Conservation (phyloP, 2,329 filamentous ascomycete genomes). For the Didymellaceae sp. region DNA sequence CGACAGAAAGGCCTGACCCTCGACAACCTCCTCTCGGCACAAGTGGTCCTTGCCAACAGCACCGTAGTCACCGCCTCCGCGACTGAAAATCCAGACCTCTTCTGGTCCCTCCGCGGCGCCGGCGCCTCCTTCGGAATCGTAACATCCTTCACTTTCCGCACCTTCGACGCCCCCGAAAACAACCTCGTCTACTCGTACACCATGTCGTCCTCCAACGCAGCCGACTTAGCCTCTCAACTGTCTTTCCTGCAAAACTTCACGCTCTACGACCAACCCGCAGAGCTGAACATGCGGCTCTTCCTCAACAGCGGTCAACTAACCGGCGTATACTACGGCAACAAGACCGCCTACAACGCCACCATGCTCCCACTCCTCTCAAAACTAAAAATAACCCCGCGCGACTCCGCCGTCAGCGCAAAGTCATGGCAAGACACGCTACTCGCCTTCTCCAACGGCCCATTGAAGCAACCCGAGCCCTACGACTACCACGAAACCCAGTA, state of each 20-base stretch:
- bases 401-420: background rate
- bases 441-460: background rate
- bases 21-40: background rate
- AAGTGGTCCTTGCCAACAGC: background rate
- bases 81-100: conserved; percentile 46
- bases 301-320: background rate
- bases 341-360: background rate
- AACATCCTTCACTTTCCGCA: conserved; percentile 40
- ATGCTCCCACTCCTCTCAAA: background rate
- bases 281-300: background rate
- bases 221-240: background rate
- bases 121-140: conserved; percentile 51
- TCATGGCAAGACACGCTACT: background rate
- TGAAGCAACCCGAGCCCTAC: background rate
- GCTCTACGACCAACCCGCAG: background rate
- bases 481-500: background rate
- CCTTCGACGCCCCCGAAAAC: background rate
- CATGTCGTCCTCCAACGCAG: background rate
- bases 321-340: background rate
- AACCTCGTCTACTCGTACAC: background rate
- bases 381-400: background rate
- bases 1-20: background rate
- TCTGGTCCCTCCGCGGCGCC: conserved; percentile 51
- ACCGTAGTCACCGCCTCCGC: background rate
- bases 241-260: background rate